Evolutionary conservation across 2,329 filamentous ascomycete genomes (phyloP).

Genomic region (Grosmannia huntii): DNA sequence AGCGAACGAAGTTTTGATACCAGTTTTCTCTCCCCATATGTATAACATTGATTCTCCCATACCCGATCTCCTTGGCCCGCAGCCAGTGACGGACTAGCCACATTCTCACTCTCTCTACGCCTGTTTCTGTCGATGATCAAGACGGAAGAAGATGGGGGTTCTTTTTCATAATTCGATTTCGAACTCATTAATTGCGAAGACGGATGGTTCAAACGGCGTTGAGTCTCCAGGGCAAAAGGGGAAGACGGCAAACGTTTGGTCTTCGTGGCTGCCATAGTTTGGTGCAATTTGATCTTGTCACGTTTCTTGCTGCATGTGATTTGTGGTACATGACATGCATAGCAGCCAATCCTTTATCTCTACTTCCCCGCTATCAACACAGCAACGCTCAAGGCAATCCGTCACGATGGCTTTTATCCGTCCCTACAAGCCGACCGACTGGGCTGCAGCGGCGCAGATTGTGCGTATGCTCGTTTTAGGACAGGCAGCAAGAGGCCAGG

Average conservation of each 20-base stretch:
- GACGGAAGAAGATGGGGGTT: too few species aligned
- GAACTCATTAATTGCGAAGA: neutral
- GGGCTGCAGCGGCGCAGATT: constrained; percentile 27
- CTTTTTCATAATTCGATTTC: neutral
- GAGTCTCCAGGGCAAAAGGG: neutral
- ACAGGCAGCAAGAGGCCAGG: neutral
- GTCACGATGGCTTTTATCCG: constrained; percentile 31
- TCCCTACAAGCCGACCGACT: constrained; percentile 24
- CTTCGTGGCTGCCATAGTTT: neutral
- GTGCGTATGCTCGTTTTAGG: too few species aligned
- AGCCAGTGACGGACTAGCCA: neutral
- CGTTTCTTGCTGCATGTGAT: neutral
- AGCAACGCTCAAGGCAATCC: neutral
- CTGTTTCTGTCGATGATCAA: neutral
- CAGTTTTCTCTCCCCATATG: constrained; percentile 8
- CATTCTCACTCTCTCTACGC: neutral
- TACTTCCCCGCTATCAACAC: neutral
- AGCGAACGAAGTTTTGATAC: constrained; percentile 16
- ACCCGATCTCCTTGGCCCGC: constrained; percentile 2
- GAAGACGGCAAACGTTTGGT: neutral
- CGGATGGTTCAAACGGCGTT: constrained; percentile 1
- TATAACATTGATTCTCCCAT: neutral
- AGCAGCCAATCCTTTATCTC: too few species aligned
- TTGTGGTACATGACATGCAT: too few species aligned
- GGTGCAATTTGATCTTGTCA: neutral